Conservation (phyloP, 2,329 filamentous ascomycete genomes). For the Pseudopithomyces chartarum region DNA sequence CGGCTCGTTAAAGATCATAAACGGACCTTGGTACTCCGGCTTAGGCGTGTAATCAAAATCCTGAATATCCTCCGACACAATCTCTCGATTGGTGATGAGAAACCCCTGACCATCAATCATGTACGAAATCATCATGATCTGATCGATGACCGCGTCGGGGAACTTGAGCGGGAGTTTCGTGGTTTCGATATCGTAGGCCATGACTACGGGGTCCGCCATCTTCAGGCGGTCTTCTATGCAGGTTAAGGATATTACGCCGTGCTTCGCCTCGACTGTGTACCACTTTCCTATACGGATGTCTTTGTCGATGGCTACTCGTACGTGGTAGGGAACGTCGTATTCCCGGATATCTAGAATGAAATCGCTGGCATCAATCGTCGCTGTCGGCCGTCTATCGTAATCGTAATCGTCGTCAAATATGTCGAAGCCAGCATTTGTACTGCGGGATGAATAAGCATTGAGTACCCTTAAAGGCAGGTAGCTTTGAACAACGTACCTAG, state of each 20-base stretch:
- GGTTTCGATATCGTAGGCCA: constrained; percentile 99
- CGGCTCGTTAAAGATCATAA: constrained; percentile 98
- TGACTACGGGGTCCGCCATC: constrained; percentile 93
- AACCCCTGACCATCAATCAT: constrained; percentile 99
- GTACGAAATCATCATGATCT: constrained; percentile 99
- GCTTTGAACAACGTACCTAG: constrained; percentile 64
- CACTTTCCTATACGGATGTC: constrained; percentile 96
- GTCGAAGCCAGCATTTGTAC: constrained; percentile 82
- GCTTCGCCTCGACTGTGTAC: constrained; percentile 95
- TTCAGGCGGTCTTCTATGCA: constrained; percentile 87
- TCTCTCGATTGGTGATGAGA: constrained; percentile 95
- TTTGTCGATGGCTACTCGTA: constrained; percentile 96
- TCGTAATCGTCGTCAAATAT: constrained; percentile 92
- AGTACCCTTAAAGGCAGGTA: no score
- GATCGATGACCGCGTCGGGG: constrained; percentile 90
- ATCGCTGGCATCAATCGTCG: constrained; percentile 88
- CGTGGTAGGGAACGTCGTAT: constrained; percentile 99
- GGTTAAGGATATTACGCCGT: constrained; percentile 81
- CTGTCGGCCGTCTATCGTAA: constrained; percentile 78
- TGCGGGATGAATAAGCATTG: no score
- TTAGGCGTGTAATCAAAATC: constrained; percentile 99
- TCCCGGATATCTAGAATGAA: constrained; percentile 98
- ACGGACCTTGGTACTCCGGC: constrained; percentile 91
- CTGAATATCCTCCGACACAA: constrained; percentile 94
- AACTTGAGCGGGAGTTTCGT: constrained; percentile 96